Percentiles rank a stretch among this genome's conserved stretches.
Conservation (phyloP, 148 eudicot species). For the Nepenthes gracilis region DNA sequence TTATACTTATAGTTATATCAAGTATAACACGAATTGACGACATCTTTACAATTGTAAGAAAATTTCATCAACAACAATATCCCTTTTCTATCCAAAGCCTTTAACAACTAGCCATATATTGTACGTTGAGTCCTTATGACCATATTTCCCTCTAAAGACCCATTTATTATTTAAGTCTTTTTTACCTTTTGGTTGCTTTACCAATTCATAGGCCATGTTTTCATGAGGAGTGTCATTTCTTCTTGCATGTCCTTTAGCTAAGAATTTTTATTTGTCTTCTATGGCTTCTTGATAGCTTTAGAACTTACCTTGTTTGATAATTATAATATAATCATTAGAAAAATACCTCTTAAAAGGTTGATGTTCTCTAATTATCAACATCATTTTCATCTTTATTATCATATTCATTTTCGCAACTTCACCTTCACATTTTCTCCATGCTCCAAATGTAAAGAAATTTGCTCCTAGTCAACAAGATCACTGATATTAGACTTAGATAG, state of each 20-base stretch:
- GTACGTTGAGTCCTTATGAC: background rate
- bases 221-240: background rate
- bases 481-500: background rate
- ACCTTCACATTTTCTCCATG: background rate
- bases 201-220: background rate
- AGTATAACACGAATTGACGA: background rate
- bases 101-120: constrained; percentile 4
- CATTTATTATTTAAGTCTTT: background rate
- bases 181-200: background rate
- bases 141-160: background rate
- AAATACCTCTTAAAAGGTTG: background rate
- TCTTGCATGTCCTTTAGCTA: constrained; percentile 1
- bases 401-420: too few relatives aligned
- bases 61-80: constrained; percentile 7
- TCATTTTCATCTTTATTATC: too few relatives aligned
- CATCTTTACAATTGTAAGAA: constrained; percentile 9
- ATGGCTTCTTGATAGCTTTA: background rate
- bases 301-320: background rate
- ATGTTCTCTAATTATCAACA: background rate
- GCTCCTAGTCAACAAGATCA: background rate
- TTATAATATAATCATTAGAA: background rate
- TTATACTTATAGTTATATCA: background rate
- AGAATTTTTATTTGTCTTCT: background rate
- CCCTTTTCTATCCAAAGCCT: background rate
- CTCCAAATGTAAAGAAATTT: background rate